Percentiles rank a stretch among this genome's conserved stretches.
phyloP scores from a whole-genome alignment of 2,329 filamentous ascomycete genomes.

The Talaromyces sp. region DNA sequence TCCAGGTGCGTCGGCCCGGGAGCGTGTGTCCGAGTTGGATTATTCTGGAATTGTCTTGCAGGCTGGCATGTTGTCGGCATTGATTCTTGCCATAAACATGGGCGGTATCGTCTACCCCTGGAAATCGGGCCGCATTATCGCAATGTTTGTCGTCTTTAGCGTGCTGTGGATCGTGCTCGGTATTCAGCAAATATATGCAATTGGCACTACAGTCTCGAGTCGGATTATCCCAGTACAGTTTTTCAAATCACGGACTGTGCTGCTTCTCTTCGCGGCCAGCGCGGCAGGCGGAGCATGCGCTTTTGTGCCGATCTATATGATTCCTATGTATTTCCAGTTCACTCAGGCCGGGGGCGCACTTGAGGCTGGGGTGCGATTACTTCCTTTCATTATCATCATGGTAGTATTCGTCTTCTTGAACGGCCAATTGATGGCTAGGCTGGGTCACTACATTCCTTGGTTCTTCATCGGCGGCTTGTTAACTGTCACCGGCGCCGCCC shows the following conservation, averaged over 20 bases:
- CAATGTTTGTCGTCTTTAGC: slow-evolving; percentile 51
- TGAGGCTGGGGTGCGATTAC: slow-evolving; percentile 29
- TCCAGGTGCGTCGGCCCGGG: slow-evolving; percentile 23
- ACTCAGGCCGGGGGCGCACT: slow-evolving; percentile 41
- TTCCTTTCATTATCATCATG: slow-evolving; percentile 28
- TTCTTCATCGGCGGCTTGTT: slow-evolving; percentile 28
- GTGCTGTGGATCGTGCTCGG: slow-evolving; percentile 47
- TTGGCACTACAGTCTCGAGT: slow-evolving; percentile 45
- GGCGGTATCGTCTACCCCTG: slow-evolving; percentile 52
- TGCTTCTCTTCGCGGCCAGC: slow-evolving; percentile 48
- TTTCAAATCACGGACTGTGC: slow-evolving; percentile 31
- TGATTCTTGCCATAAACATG: slow-evolving; percentile 44
- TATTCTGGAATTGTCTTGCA: slow-evolving; percentile 42
- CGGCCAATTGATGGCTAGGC: slow-evolving; percentile 25
- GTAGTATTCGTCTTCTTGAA: slow-evolving; percentile 20
- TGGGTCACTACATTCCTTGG: slow-evolving; percentile 29
- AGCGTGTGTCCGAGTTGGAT: slow-evolving; percentile 41
- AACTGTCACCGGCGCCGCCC: slow-evolving; percentile 25
- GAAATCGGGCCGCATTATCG: slow-evolving; percentile 47
- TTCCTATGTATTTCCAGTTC: slow-evolving; percentile 56
- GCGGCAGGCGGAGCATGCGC: slow-evolving; percentile 38
- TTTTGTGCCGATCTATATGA: slow-evolving; percentile 49
- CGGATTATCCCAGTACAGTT: slow-evolving; percentile 54
- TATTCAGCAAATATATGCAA: slow-evolving; percentile 43
- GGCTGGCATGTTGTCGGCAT: not conserved